Conservation (phyloP, 768 basidiomycete genomes). For the Suillus lakei region DNA sequence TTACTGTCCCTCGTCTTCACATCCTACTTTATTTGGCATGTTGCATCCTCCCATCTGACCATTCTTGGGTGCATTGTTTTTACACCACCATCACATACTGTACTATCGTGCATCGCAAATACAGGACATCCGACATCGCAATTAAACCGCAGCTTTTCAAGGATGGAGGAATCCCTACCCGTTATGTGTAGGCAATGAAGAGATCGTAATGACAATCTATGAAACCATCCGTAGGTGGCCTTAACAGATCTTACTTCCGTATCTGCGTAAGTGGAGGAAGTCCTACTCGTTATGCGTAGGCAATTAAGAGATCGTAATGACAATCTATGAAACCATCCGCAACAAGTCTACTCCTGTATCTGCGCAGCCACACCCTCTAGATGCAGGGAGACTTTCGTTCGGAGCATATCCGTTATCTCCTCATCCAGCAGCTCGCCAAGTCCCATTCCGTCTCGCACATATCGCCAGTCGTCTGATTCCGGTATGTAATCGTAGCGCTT, state of each 20-base stretch:
- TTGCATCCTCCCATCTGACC: background rate
- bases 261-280: slow-evolving; percentile 14
- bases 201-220: background rate
- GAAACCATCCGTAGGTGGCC: background rate
- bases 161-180: background rate
- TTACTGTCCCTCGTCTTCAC: background rate
- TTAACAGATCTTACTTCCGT: slow-evolving; percentile 15
- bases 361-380: slow-evolving; percentile 32
- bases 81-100: slow-evolving; percentile 6
- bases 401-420: slow-evolving; percentile 60
- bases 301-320: background rate
- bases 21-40: slow-evolving; percentile 5
- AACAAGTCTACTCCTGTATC: slow-evolving; percentile 18
- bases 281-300: background rate
- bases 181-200: background rate
- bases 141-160: background rate
- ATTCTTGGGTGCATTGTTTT: background rate
- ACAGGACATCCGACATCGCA: background rate
- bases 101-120: background rate
- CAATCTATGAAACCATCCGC: background rate
- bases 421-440: slow-evolving; percentile 67
- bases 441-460: slow-evolving; percentile 66
- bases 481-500: slow-evolving; percentile 86
- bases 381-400: slow-evolving; percentile 38
- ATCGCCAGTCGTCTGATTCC: slow-evolving; percentile 69